A percentile compares a stretch with the other conserved stretches of the same genome.
These are phyloP conservation scores for Hemerocallis citrina DNA, from an alignment of 106 monocot species.

Conservation along the genomic window DNA sequence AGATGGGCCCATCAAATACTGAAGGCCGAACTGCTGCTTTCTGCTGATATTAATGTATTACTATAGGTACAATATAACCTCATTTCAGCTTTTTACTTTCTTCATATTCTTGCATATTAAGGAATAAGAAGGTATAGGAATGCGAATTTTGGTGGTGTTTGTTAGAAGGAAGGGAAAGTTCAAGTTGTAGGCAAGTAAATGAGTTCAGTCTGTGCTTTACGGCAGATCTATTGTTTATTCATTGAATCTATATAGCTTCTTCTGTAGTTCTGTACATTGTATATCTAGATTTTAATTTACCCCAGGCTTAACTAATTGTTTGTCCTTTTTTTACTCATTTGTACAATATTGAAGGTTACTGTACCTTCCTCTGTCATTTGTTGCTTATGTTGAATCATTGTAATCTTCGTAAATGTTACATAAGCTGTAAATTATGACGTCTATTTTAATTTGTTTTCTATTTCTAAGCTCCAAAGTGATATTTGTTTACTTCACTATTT, in stretches of 20 bases:
- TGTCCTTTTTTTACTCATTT: no score
- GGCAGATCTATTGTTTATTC: not conserved
- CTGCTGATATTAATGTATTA: not conserved
- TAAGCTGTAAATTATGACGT: no score
- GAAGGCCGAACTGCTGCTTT: conserved; percentile 1
- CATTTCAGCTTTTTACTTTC: not conserved
- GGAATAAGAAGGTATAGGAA: not conserved
- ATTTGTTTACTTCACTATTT: no score
- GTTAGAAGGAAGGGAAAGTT: not conserved
- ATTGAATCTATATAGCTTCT: not conserved
- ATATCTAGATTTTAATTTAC: no score
- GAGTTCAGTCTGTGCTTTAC: not conserved
- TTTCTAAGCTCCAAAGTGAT: no score
- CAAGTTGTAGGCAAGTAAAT: not conserved
- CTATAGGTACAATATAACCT: not conserved
- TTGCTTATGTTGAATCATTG: no score
- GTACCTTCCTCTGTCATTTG: no score
- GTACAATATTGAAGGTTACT: no score
- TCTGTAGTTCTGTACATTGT: not conserved
- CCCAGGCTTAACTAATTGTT: no score
- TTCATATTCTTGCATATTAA: not conserved
- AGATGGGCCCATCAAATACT: conserved; percentile 92
- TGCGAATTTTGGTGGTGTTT: not conserved
- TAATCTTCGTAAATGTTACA: no score
- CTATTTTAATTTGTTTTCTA: no score